Conservation (phyloP, 2,329 filamentous ascomycete genomes). For the Hymenoscyphus occultus region DNA sequence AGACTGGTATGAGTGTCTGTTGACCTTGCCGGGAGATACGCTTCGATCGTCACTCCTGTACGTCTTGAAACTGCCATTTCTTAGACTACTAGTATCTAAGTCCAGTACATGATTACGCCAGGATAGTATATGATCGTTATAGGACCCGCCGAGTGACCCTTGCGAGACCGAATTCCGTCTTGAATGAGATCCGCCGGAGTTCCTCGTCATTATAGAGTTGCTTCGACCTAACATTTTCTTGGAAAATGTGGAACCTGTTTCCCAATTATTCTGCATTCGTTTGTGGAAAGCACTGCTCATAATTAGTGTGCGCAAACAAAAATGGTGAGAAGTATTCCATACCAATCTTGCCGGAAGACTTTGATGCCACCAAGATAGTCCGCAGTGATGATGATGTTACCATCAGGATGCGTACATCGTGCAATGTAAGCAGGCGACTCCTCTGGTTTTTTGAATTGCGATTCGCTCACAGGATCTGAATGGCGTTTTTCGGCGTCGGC, state of each 20-base stretch:
- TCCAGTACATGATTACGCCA: slow-evolving; percentile 76
- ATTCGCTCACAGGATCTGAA: slow-evolving; percentile 31
- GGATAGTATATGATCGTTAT: slow-evolving; percentile 72
- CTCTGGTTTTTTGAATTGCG: slow-evolving; percentile 48
- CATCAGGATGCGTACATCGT: slow-evolving; percentile 70
- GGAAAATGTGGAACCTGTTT: slow-evolving; percentile 73
- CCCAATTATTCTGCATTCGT: slow-evolving; percentile 73
- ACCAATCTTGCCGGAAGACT: slow-evolving; percentile 80
- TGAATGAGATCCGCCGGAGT: slow-evolving; percentile 43
- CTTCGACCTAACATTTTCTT: slow-evolving; percentile 35
- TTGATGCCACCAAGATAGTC: slow-evolving; percentile 89
- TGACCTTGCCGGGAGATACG: slow-evolving; percentile 46
- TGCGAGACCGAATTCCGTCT: slow-evolving; percentile 44
- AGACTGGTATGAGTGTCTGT: slow-evolving; percentile 33
- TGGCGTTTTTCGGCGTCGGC: slow-evolving; percentile 26
- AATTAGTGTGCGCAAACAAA: not conserved
- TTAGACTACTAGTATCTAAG: slow-evolving; percentile 39
- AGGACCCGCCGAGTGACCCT: slow-evolving; percentile 31
- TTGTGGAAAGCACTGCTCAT: slow-evolving; percentile 65
- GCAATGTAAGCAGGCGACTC: slow-evolving; percentile 76
- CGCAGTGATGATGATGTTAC: slow-evolving; percentile 89
- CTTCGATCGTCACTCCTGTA: slow-evolving; percentile 51
- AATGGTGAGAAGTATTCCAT: not conserved
- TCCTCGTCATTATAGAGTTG: slow-evolving; percentile 43
- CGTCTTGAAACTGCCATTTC: slow-evolving; percentile 40